Conservation (phyloP, 257 asterid genomes). For the Salvia hispanica region DNA sequence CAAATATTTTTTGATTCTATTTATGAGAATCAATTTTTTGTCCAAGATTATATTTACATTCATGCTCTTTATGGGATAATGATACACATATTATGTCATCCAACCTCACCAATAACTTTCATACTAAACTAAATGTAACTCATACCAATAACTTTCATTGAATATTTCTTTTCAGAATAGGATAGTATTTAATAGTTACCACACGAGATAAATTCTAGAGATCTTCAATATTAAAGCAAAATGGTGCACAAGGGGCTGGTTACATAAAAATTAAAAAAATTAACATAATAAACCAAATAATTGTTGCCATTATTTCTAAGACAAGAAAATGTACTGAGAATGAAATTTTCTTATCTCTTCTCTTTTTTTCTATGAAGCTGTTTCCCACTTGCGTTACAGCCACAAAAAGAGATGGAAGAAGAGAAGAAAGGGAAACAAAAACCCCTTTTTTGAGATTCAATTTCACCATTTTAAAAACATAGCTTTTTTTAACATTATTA, state of each 20-base stretch:
- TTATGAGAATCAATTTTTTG: no score
- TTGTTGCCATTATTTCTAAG: conserved; percentile 43
- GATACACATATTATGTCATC: no score
- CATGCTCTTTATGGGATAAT: no score
- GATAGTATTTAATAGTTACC: not conserved
- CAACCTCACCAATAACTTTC: no score
- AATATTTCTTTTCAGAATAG: not conserved
- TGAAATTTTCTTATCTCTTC: conserved; percentile 24
- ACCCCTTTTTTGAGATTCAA: conserved; percentile 45
- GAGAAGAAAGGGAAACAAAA: conserved; percentile 37
- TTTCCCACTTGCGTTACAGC: conserved; percentile 49
- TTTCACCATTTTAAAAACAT: conserved; percentile 37
- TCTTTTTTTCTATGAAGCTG: conserved; percentile 32
- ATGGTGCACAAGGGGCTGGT: conserved; percentile 38
- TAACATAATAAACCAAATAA: conserved; percentile 17
- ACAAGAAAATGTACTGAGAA: conserved; percentile 43
- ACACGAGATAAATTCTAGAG: conserved; percentile 29
- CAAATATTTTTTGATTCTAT: not conserved
- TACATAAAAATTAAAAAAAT: conserved; percentile 18
- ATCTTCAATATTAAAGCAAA: conserved; percentile 30
- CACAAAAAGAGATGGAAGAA: conserved; percentile 33
- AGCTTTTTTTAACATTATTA: conserved; percentile 30
- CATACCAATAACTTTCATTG: no score
- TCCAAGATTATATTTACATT: not conserved
- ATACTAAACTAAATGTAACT: no score